Conservation (phyloP, 2,329 filamentous ascomycete species). For the Fusarium siculi region DNA sequence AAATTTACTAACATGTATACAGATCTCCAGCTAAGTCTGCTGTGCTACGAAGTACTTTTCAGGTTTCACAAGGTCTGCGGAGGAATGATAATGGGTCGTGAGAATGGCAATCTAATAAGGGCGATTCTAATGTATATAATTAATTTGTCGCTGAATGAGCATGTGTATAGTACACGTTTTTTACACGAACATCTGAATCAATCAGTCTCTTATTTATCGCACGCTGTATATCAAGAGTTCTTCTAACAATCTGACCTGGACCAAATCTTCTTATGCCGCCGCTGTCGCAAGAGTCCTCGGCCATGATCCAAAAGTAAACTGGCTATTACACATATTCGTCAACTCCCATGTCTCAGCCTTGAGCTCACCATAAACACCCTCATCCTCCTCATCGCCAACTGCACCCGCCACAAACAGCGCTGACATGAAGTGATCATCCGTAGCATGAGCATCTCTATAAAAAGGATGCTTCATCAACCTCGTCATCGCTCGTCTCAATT, state of each 20-base stretch:
- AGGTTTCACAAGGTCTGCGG: accelerated
- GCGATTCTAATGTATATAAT: background rate
- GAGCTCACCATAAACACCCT: slow-evolving; percentile 53
- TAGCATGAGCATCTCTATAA: slow-evolving; percentile 74
- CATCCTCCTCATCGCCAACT: slow-evolving; percentile 60
- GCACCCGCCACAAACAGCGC: slow-evolving; percentile 71
- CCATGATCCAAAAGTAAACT: slow-evolving; percentile 63
- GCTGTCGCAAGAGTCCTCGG: slow-evolving; percentile 4
- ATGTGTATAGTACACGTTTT: background rate
- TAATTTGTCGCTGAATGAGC: background rate
- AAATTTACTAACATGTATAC: background rate
- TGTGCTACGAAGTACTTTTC: accelerated
- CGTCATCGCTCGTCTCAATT: slow-evolving; percentile 64
- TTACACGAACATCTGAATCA: accelerated
- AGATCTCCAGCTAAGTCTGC: slow-evolving; percentile 26
- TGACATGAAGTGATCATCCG: slow-evolving; percentile 77
- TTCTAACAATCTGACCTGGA: background rate
- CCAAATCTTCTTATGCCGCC: background rate
- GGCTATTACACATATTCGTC: slow-evolving; percentile 72
- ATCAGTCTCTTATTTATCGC: background rate
- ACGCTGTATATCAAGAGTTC: background rate
- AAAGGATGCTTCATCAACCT: slow-evolving; percentile 75
- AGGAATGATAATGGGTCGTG: background rate
- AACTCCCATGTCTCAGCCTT: slow-evolving; percentile 74
- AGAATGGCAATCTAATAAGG: background rate